These are phyloP conservation scores for Annulohypoxylon stygium DNA, from an alignment of 495 filamentous ascomycete species.

Conservation along the genomic window DNA sequence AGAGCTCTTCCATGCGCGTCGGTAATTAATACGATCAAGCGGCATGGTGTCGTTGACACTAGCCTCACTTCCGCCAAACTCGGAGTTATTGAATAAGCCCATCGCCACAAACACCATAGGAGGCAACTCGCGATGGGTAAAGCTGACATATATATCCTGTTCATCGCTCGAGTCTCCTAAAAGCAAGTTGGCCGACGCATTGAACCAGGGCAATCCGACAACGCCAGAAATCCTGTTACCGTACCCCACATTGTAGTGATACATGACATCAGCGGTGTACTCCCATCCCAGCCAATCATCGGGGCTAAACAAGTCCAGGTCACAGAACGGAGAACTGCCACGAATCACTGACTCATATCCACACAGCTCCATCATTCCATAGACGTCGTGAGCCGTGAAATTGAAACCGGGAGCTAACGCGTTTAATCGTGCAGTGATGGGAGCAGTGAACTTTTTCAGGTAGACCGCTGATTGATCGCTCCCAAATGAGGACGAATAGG, in stretches of 20 bases:
- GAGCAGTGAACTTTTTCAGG: conserved; percentile 58
- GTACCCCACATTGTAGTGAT: conserved; percentile 65
- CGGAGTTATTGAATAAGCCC: conserved; percentile 66
- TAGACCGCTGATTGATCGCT: conserved; percentile 57
- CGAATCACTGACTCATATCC: conserved; percentile 65
- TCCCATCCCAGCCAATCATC: conserved; percentile 65
- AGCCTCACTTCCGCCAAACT: conserved; percentile 54
- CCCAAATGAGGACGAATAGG: conserved; percentile 61
- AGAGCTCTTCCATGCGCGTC: conserved; percentile 61
- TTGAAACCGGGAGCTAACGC: conserved; percentile 58
- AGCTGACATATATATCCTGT: conserved; percentile 63
- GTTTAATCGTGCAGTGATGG: conserved; percentile 60
- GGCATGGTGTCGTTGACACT: conserved; percentile 64
- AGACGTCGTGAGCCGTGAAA: conserved; percentile 62
- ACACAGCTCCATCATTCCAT: conserved; percentile 64
- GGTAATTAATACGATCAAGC: conserved; percentile 59
- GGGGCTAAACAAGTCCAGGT: conserved; percentile 58
- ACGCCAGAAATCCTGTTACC: conserved; percentile 56
- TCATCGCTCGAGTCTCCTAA: conserved; percentile 42
- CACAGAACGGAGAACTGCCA: conserved; percentile 62
- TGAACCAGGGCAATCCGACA: conserved; percentile 64
- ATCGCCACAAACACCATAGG: conserved; percentile 63
- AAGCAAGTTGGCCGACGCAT: conserved; percentile 57
- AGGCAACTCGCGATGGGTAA: conserved; percentile 65
- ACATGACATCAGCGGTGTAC: conserved; percentile 62